Conservation (phyloP, 306 rosid genomes). For the Notholithocarpus densiflorus region DNA sequence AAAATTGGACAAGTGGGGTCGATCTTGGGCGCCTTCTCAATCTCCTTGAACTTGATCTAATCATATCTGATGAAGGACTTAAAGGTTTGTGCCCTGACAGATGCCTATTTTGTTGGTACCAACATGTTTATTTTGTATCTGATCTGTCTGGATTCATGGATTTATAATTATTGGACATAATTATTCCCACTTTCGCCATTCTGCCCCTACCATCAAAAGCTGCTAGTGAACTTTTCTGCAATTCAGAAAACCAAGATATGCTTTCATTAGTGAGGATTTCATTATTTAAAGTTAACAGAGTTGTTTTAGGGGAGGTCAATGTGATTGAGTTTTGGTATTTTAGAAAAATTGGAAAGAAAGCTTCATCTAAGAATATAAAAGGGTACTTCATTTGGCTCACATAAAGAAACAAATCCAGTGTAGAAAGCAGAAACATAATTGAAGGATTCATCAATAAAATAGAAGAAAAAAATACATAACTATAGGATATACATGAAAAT, state of each 20-base stretch:
- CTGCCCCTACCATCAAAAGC: neutral
- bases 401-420: neutral
- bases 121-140: neutral
- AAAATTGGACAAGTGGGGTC: constrained; percentile 99
- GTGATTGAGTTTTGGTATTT: neutral
- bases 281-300: neutral
- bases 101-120: neutral
- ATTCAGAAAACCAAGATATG: neutral
- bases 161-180: neutral
- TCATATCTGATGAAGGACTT: constrained; percentile 85
- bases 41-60: constrained; percentile 94
- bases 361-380: neutral
- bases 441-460: neutral
- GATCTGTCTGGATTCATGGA: neutral
- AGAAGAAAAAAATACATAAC: too few relatives aligned
- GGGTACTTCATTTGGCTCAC: neutral
- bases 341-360: neutral
- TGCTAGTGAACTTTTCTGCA: neutral
- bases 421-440: neutral
- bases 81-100: constrained; percentile 55
- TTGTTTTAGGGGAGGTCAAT: neutral
- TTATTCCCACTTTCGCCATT: neutral
- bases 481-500: too few relatives aligned
- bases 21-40: constrained; percentile 95
- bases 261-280: neutral